Evolutionary conservation across 768 basidiomycete genomes (phyloP).

Genomic region (Lyophyllum decastes): DNA sequence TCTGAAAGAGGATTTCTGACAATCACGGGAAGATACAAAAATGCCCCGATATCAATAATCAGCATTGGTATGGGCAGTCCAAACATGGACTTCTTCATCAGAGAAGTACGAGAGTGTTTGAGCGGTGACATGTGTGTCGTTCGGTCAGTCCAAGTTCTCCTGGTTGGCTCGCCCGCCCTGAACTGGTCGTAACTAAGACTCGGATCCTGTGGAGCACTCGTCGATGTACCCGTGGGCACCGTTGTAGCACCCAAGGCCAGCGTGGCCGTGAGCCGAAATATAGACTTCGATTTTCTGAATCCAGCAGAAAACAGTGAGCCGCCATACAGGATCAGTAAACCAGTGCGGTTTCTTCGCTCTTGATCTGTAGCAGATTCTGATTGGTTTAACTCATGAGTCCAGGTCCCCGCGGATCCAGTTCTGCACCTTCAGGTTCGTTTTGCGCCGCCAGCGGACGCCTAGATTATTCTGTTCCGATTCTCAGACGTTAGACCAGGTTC

Average conservation of each 20-base stretch:
- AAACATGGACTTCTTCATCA: constrained; percentile 85
- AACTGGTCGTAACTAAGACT: constrained; percentile 44
- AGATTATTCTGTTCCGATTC: not conserved
- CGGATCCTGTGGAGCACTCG: constrained; percentile 79
- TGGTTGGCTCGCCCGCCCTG: constrained; percentile 4
- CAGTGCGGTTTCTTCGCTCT: constrained; percentile 42
- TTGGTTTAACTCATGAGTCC: constrained; percentile 6
- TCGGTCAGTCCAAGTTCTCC: constrained; percentile 35
- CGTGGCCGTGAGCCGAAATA: constrained; percentile 70
- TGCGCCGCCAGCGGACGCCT: constrained; percentile 8
- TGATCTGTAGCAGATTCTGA: no score
- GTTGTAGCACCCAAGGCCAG: constrained; percentile 72
- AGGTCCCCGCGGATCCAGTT: constrained; percentile 60
- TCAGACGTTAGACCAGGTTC: constrained; percentile 37
- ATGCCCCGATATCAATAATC: constrained; percentile 67
- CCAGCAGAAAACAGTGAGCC: constrained; percentile 39
- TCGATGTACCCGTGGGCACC: constrained; percentile 71
- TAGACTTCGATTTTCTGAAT: constrained; percentile 72
- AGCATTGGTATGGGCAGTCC: constrained; percentile 85
- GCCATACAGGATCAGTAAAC: constrained; percentile 71
- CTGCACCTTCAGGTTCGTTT: constrained; percentile 51
- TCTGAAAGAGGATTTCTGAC: constrained; percentile 80
- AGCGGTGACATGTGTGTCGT: constrained; percentile 58
- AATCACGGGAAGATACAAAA: constrained; percentile 66
- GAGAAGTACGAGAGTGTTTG: constrained; percentile 76